Evolutionary conservation across 768 basidiomycete genomes (phyloP), one percentile per base, ranked within the genome.

Genomic region (Paxillus rubicundulus): DNA sequence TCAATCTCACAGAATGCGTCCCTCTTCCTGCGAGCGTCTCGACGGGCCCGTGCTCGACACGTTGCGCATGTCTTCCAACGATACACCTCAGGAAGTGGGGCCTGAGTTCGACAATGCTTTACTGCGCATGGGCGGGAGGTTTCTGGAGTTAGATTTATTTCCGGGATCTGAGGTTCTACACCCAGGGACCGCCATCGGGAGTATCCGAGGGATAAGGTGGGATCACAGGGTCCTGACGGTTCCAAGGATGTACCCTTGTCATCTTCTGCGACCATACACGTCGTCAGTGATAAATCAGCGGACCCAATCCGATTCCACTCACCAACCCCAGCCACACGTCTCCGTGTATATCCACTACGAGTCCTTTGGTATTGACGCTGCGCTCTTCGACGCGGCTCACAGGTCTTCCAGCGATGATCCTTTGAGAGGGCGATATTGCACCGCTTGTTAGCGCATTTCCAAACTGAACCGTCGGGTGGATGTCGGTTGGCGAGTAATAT

Each of bases 401-500:
- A 80, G 9, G 66, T 70, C 56, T 79, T 77, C 76, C 74, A 74
- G 1, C 61, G 66, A 52, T 73, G 69, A 7, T 58, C 65, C 17
- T 46, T 46, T 2, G 70, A 61, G 24, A 79, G 57, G 6, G 63
- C 56, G 30, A 68, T 65, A 8, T 64, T 66, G 41, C 77, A 79
- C 44, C 62, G 52, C 37, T 61, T 59, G 49, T 67, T 68, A 2
- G 58, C 63, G 50, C 78, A 79, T 34, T 70, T 69, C 12, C 40
- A 60, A 18, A 47, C 36, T 4, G 5, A 7, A 9, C 18, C 33
- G 4, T 43, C 54, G 9, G 54, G 33, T 3, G 65, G 56, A 5
- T 56, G 60, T 42, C 13, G 62, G 0, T 50, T 33, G 3, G 49
- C 27, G 38, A 69, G 54, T 21, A 65, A 21, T 10, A 68, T 68